Evolutionary conservation across 208 protist species (phyloP).

Genomic region (Crithidia mellificae): DNA sequence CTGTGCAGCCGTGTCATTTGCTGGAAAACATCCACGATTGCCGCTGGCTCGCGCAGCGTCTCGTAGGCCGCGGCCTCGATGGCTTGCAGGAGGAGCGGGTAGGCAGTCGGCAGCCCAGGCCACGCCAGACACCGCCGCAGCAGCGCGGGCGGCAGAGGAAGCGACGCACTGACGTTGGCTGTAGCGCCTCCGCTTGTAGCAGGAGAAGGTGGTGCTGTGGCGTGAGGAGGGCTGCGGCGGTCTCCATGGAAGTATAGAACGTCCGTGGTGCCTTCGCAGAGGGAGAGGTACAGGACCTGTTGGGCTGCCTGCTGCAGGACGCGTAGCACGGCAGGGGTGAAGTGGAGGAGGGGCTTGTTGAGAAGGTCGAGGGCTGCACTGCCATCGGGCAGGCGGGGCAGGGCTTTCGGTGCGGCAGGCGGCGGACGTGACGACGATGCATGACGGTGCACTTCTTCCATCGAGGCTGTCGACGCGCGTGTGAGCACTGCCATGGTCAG

Average conservation of each 20-base stretch:
- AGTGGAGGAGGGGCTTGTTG: slow-evolving; percentile 35
- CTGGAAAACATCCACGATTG: slow-evolving; percentile 27
- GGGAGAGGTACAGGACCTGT: slow-evolving; percentile 42
- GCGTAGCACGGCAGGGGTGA: slow-evolving; percentile 25
- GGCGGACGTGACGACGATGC: too few species aligned
- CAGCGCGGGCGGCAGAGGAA: slow-evolving; percentile 4
- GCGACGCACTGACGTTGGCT: background rate
- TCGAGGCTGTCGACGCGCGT: too few species aligned
- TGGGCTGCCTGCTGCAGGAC: slow-evolving; percentile 50
- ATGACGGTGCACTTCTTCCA: too few species aligned
- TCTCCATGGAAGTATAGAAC: too few species aligned
- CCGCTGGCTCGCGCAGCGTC: slow-evolving; percentile 25
- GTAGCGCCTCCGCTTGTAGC: background rate
- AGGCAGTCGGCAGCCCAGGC: slow-evolving; percentile 20
- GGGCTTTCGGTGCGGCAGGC: background rate
- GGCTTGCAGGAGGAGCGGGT: slow-evolving; percentile 23
- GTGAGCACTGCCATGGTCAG: slow-evolving; percentile 30
- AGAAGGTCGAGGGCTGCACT: slow-evolving; percentile 33
- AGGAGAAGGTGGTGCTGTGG: too few species aligned
- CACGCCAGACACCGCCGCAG: slow-evolving; percentile 30
- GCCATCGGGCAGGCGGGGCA: slow-evolving; percentile 33
- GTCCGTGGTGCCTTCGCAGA: slow-evolving; percentile 53
- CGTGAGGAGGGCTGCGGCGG: too few species aligned
- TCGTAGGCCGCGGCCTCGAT: slow-evolving; percentile 29
- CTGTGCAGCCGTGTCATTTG: slow-evolving; percentile 20